These are phyloP conservation scores for Auricularia heimuer DNA, from an alignment of 768 basidiomycete species.

Conservation along the genomic window DNA sequence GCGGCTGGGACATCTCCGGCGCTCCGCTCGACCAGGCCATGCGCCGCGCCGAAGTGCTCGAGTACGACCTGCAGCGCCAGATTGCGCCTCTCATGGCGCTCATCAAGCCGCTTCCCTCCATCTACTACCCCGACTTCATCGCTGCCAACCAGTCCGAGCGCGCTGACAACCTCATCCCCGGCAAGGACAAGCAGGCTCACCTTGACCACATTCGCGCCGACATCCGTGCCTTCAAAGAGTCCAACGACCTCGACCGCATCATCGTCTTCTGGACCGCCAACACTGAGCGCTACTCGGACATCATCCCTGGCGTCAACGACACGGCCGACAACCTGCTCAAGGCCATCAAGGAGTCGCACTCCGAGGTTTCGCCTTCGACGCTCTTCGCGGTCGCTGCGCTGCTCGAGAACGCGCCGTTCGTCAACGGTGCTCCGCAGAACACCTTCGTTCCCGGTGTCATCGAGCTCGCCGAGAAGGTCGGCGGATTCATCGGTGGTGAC, in stretches of 20 bases:
- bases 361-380: slow-evolving; percentile 93
- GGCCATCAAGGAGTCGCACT: slow-evolving; percentile 75
- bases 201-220: slow-evolving; percentile 88
- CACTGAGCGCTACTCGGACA: slow-evolving; percentile 94
- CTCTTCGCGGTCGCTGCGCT: slow-evolving; percentile 93
- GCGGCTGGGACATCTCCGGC: slow-evolving; percentile 97
- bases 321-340: slow-evolving; percentile 79
- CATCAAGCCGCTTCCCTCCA: slow-evolving; percentile 79
- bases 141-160: slow-evolving; percentile 96
- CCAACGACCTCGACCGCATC: slow-evolving; percentile 75
- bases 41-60: slow-evolving; percentile 85
- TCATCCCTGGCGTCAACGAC: slow-evolving; percentile 92
- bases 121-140: slow-evolving; percentile 97
- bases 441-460: slow-evolving; percentile 96
- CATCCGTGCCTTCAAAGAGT: slow-evolving; percentile 84
- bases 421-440: slow-evolving; percentile 98
- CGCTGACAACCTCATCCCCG: slow-evolving; percentile 87
- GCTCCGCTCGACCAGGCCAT: slow-evolving; percentile 82
- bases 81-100: slow-evolving; percentile 79
- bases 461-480: slow-evolving; percentile 77
- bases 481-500: slow-evolving; percentile 93
- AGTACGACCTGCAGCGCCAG: slow-evolving; percentile 95
- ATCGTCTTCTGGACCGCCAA: slow-evolving; percentile 99
- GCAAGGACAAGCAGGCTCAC: slow-evolving; percentile 79
- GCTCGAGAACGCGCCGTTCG: slow-evolving; percentile 89